These are phyloP conservation scores for Trichoderma polysporum DNA, from an alignment of 2,329 filamentous ascomycete species.

Conservation along the genomic window DNA sequence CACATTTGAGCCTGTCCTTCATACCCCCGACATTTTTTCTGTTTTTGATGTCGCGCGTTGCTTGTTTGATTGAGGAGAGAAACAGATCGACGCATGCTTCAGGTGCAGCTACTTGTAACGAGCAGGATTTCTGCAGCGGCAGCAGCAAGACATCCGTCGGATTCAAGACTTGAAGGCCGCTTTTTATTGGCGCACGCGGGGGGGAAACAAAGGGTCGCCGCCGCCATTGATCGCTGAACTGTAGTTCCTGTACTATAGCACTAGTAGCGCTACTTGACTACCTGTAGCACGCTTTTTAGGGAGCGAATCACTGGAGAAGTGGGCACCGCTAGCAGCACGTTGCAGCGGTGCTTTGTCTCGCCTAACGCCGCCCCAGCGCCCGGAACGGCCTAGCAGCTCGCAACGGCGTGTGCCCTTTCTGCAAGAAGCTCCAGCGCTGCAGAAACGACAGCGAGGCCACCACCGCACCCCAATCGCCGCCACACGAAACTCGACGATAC, in stretches of 20 bases:
- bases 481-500: slow-evolving; percentile 16
- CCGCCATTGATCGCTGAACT: neutral
- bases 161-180: neutral
- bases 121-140: too few species aligned
- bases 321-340: neutral
- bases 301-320: neutral
- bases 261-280: too few species aligned
- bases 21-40: neutral
- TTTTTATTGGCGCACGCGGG: neutral
- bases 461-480: slow-evolving; percentile 5
- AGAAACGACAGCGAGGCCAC: slow-evolving; percentile 3
- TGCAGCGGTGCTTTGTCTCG: slow-evolving; percentile 3
- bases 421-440: neutral
- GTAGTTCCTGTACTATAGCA: too few species aligned
- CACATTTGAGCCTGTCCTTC: neutral
- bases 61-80: neutral
- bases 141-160: too few species aligned
- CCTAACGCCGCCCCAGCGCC: slow-evolving; percentile 18
- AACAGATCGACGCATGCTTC: slow-evolving; percentile 7
- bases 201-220: neutral
- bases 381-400: slow-evolving; percentile 2
- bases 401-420: slow-evolving; percentile 13
- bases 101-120: too few species aligned
- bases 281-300: neutral
- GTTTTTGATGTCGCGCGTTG: neutral